Conservation (phyloP, 2,329 filamentous ascomycete genomes). For the Drechslerella dactyloides region DNA sequence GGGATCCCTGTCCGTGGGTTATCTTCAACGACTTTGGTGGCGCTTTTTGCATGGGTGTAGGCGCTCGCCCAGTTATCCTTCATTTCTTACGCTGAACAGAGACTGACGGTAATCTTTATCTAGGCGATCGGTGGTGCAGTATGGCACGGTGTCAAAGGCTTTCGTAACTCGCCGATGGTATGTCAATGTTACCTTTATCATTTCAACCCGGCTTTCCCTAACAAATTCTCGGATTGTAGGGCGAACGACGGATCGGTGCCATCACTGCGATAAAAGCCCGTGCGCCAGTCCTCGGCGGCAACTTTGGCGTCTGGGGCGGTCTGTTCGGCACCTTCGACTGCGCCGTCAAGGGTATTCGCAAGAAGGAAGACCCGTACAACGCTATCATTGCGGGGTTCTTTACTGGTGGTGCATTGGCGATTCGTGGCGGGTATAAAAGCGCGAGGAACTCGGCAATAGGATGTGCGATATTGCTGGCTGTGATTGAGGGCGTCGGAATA, state of each 20-base stretch:
- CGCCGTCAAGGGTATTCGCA: conserved; percentile 87
- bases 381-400: conserved; percentile 98
- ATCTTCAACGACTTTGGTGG: conserved; percentile 97
- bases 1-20: conserved; percentile 97
- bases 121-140: conserved; percentile 80
- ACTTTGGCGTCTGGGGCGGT: conserved; percentile 98
- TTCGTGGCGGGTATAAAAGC: conserved; percentile 88
- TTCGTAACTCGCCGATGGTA: conserved; percentile 73
- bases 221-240: conserved; percentile 63
- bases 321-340: conserved; percentile 96
- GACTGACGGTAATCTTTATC: conserved; percentile 38
- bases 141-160: conserved; percentile 97
- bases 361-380: conserved; percentile 99
- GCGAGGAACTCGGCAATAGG: conserved; percentile 95
- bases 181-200: not conserved
- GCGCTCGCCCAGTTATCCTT: conserved; percentile 57
- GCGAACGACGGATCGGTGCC: conserved; percentile 92
- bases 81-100: not conserved
- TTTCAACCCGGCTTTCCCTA: not conserved
- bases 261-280: conserved; percentile 97
- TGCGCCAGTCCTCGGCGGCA: conserved; percentile 92
- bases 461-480: conserved; percentile 88
- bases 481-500: conserved; percentile 88
- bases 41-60: conserved; percentile 94
- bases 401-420: conserved; percentile 87